These are phyloP conservation scores for Baorangia bicolor DNA, from an alignment of 768 basidiomycete species.

Conservation along the genomic window DNA sequence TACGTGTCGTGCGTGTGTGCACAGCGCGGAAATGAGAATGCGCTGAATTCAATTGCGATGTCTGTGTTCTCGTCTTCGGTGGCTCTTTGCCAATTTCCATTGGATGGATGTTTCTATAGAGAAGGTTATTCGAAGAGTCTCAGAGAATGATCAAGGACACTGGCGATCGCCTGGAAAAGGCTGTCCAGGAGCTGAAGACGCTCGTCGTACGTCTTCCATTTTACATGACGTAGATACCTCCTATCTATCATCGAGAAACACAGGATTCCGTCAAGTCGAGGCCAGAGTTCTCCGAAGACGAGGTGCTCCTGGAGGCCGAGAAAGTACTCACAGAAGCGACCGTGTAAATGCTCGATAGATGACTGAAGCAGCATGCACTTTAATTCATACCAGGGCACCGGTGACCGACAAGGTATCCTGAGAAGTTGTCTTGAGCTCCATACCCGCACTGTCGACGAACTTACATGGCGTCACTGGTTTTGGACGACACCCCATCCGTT, in stretches of 20 bases:
- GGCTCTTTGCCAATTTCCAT: constrained; percentile 11
- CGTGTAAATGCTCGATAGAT: constrained; percentile 33
- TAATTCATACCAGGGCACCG: constrained; percentile 22
- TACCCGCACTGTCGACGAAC: constrained; percentile 17
- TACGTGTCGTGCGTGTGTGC: constrained; percentile 18
- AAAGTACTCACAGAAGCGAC: constrained; percentile 53
- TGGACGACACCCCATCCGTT: neutral
- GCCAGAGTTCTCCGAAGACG: constrained; percentile 32
- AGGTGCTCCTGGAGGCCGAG: constrained; percentile 56
- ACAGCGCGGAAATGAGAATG: constrained; percentile 32
- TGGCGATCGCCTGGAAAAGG: constrained; percentile 56
- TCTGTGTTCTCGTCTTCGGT: constrained; percentile 14
- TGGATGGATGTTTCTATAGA: constrained; percentile 37
- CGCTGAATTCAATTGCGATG: constrained; percentile 20
- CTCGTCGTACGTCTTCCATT: constrained; percentile 58
- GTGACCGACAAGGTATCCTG: constrained; percentile 13
- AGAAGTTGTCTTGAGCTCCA: constrained; percentile 19
- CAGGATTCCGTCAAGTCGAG: constrained; percentile 31
- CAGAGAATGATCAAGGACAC: constrained; percentile 79
- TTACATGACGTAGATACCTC: constrained; percentile 16
- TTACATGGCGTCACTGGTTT: neutral
- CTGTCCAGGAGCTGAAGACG: constrained; percentile 59
- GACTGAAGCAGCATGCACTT: neutral
- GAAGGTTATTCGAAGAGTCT: constrained; percentile 70
- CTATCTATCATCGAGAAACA: constrained; percentile 4